Evolutionary conservation across 2,329 filamentous ascomycete species (phyloP).

Genomic region (Xylariales sp.): DNA sequence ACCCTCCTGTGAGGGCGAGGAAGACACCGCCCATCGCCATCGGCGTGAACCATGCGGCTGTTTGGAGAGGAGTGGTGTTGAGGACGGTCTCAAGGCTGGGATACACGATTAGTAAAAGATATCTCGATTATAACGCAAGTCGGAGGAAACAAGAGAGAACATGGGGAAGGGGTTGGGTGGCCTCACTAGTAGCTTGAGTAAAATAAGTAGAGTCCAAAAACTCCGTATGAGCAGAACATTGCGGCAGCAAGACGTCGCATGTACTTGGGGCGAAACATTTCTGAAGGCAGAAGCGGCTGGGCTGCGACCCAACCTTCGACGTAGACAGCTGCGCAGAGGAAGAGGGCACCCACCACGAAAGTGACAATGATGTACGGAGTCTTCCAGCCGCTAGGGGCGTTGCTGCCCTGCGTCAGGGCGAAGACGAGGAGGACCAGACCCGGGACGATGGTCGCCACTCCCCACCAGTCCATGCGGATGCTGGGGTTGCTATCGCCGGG

Average conservation of each 20-base stretch:
- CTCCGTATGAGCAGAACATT: slow-evolving; percentile 64
- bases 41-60: slow-evolving; percentile 66
- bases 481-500: slow-evolving; percentile 22
- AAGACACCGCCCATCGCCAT: slow-evolving; percentile 65
- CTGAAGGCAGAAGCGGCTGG: slow-evolving; percentile 64
- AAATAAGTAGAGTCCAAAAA: slow-evolving; percentile 63
- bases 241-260: slow-evolving; percentile 60
- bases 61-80: slow-evolving; percentile 52
- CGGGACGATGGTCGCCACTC: slow-evolving; percentile 54
- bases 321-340: slow-evolving; percentile 59
- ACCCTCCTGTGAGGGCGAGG: slow-evolving; percentile 57
- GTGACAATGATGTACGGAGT: slow-evolving; percentile 68
- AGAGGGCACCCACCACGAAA: slow-evolving; percentile 57
- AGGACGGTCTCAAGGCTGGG: slow-evolving; percentile 57
- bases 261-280: slow-evolving; percentile 64
- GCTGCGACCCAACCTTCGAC: slow-evolving; percentile 67
- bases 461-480: slow-evolving; percentile 66
- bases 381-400: slow-evolving; percentile 65
- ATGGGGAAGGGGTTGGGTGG: neutral
- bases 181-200: slow-evolving; percentile 52
- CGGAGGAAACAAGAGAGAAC: too few relatives aligned
- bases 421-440: slow-evolving; percentile 69
- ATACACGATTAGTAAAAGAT: too few relatives aligned
- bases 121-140: too few relatives aligned
- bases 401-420: slow-evolving; percentile 68